Conservation (phyloP, 805 yeast species). For the Wickerhamiella lipophila region DNA sequence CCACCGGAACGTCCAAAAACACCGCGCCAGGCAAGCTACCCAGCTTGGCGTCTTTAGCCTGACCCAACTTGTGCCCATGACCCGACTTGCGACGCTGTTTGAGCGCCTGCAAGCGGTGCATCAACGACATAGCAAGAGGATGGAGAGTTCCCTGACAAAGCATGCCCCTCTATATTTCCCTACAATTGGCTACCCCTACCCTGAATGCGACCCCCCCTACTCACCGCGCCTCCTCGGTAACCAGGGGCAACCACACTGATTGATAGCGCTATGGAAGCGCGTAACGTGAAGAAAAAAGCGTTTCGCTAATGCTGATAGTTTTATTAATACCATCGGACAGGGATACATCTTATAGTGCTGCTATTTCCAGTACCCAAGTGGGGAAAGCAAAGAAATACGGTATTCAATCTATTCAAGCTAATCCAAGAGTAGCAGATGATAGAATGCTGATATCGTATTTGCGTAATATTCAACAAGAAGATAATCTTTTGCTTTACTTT, state of each 20-base stretch:
- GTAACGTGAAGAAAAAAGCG: too few relatives aligned
- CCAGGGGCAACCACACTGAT: too few relatives aligned
- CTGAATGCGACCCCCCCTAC: not conserved
- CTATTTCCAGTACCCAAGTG: too few relatives aligned
- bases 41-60: slow-evolving; percentile 2
- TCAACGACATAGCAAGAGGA: slow-evolving; percentile 8
- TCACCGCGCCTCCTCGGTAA: too few relatives aligned
- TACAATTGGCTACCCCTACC: not conserved
- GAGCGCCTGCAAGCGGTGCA: slow-evolving; percentile 12
- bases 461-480: not conserved
- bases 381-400: too few relatives aligned
- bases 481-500: not conserved
- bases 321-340: too few relatives aligned
- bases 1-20: slow-evolving; percentile 4
- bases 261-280: too few relatives aligned
- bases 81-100: slow-evolving; percentile 11
- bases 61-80: slow-evolving; percentile 10
- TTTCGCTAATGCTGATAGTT: too few relatives aligned
- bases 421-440: too few relatives aligned
- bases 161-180: not conserved
- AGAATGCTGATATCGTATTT: too few relatives aligned
- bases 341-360: too few relatives aligned
- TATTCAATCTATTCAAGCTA: too few relatives aligned
- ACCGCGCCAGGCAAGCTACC: not conserved
- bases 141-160: not conserved